Conservation (phyloP, 2,329 filamentous ascomycete genomes). For the Aspergillus felis region DNA sequence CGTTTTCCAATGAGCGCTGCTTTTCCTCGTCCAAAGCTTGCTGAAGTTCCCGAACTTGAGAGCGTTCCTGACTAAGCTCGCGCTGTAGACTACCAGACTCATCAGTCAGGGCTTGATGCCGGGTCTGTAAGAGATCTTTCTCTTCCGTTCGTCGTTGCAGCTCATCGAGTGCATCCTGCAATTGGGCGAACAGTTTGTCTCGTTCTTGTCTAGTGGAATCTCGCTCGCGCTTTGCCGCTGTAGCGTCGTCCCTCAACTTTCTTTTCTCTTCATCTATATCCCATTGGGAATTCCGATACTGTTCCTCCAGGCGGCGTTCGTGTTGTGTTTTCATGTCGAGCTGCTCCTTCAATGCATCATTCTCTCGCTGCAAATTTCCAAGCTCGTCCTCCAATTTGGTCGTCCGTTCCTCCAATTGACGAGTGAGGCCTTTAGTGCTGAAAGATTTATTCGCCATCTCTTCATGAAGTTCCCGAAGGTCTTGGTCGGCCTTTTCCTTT, state of each 20-base stretch:
- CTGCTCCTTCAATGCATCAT: constrained; percentile 41
- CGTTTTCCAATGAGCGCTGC: constrained; percentile 56
- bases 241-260: constrained; percentile 42
- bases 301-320: constrained; percentile 49
- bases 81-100: constrained; percentile 65
- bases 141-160: constrained; percentile 56
- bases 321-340: constrained; percentile 42
- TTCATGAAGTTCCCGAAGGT: constrained; percentile 63
- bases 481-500: constrained; percentile 49
- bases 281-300: constrained; percentile 38
- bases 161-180: constrained; percentile 58
- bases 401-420: constrained; percentile 70
- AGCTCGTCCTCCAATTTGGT: constrained; percentile 64
- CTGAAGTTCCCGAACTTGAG: constrained; percentile 46
- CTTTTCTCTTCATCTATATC: constrained; percentile 36
- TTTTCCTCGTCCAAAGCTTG: constrained; percentile 51
- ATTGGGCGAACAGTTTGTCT: constrained; percentile 39
- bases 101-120: constrained; percentile 62
- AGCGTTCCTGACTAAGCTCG: constrained; percentile 52
- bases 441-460: constrained; percentile 78
- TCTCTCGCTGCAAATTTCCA: constrained; percentile 47
- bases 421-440: constrained; percentile 67
- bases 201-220: constrained; percentile 45
- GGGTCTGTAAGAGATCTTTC: constrained; percentile 65
- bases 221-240: constrained; percentile 41